Evolutionary conservation across 2,329 filamentous ascomycete genomes (phyloP), one percentile per base, ranked within the genome.

Genomic region (Rugonectria rugulosa): DNA sequence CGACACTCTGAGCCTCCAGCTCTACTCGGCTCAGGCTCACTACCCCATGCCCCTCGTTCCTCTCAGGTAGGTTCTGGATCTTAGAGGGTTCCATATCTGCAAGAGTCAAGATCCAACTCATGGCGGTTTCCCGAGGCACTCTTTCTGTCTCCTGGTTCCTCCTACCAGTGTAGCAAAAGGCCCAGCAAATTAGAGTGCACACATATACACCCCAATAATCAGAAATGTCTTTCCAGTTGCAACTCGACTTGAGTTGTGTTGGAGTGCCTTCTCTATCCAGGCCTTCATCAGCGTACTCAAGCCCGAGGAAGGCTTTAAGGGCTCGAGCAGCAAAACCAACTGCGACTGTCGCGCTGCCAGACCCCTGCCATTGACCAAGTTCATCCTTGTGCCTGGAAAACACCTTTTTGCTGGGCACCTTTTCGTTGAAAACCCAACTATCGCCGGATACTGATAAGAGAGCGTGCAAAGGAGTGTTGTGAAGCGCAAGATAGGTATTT

Each of bases 161-260:
- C 55, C 60, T 67, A 31, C 61, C 61, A 8, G 58, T 56, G 53
- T 81, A 73, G 3, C 78, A 77, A 60, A 80, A 82, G 1, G 83
- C 82, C 84, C 84, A 87, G 72, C 81, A 85, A 60, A 87, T 81
- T 44, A 87, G 74, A 7, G 81, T 74, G 58, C 82, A 85, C 7
- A 82, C 79, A 63, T 86, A 86, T 43, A 85, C 64, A 26, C 73
- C 78, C 82, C 82, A 85, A 63, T 81, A 83, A 58, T 82, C 77
- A 2, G 77, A 79, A 36, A 84, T 72, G 47, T 79, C 75, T 15
- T 59, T 65, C 53, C 71, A 68, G 11, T 57, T 41, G 14, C 61
- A 59, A 20, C 53, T 59, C 23, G 63, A 49, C 26, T 31, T 40
- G 17, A 15, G 46, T 14, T 27, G 42, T 17, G 14, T 19, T 43